A percentile compares a stretch with the other conserved stretches of the same genome.
These are phyloP conservation scores for Leccinum uliginosum DNA, from an alignment of 768 basidiomycete genomes.

Conservation along the genomic window DNA sequence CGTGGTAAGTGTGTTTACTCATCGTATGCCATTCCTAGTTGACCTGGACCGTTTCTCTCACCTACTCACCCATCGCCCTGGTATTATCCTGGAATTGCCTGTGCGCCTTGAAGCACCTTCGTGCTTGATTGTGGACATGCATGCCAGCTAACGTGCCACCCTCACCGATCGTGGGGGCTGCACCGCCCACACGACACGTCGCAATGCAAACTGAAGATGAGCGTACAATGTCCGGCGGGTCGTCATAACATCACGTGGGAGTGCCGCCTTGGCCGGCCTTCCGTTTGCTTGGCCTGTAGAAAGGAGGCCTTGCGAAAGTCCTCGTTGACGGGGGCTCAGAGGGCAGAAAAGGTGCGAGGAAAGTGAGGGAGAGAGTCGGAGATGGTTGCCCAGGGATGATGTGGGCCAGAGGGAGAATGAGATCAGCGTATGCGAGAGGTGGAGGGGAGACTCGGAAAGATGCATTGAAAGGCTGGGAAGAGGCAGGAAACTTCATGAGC, in stretches of 20 bases:
- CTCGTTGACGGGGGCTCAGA: slow-evolving; percentile 35
- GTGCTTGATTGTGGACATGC: slow-evolving; percentile 32
- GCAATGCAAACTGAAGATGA: slow-evolving; percentile 37
- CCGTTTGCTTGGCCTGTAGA: slow-evolving; percentile 42
- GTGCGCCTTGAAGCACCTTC: slow-evolving; percentile 1
- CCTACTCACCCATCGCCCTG: too few relatives aligned
- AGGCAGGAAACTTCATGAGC: too few relatives aligned
- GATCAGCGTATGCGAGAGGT: too few relatives aligned
- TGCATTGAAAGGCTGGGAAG: too few relatives aligned
- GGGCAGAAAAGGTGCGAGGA: slow-evolving; percentile 26
- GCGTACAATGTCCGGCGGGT: slow-evolving; percentile 35
- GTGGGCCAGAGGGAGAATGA: too few relatives aligned
- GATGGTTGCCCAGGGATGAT: too few relatives aligned
- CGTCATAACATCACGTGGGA: slow-evolving; percentile 41
- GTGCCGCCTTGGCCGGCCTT: slow-evolving; percentile 37
- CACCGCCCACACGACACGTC: slow-evolving; percentile 24
- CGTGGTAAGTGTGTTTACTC: slow-evolving; percentile 43
- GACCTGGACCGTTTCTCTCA: too few relatives aligned
- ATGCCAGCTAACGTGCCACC: slow-evolving; percentile 62
- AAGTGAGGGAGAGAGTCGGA: too few relatives aligned
- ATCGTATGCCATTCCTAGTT: too few relatives aligned
- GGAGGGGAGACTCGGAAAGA: too few relatives aligned
- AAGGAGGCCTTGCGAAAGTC: slow-evolving; percentile 30
- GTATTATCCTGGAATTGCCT: neutral
- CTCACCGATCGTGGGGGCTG: slow-evolving; percentile 37